phyloP scores from a whole-genome alignment of 495 filamentous ascomycete species.

The Penicillium cosmopolitanum region DNA sequence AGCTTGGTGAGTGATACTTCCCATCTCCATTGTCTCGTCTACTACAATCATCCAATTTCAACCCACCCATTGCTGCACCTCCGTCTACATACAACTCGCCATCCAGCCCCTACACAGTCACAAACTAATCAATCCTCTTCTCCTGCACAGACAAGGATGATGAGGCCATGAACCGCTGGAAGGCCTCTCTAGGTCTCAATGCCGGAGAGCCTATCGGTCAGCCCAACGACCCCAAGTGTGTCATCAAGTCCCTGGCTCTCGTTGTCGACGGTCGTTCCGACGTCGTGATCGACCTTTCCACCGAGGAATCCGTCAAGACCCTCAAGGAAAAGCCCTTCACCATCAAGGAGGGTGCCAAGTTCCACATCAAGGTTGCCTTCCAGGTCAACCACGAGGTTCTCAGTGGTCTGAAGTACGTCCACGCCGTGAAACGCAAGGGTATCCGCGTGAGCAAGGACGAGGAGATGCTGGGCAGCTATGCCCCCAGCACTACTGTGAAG shows the following conservation, averaged over 20 bases:
- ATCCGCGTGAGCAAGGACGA: slow-evolving; percentile 84
- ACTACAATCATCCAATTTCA: neutral
- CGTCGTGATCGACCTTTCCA: slow-evolving; percentile 80
- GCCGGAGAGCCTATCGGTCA: slow-evolving; percentile 65
- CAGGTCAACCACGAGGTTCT: slow-evolving; percentile 95
- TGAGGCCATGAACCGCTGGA: slow-evolving; percentile 95
- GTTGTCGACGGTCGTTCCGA: slow-evolving; percentile 76
- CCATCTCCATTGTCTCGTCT: neutral
- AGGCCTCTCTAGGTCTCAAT: slow-evolving; percentile 86
- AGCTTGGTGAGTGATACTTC: slow-evolving; percentile 72
- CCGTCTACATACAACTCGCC: neutral
- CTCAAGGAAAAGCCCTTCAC: slow-evolving; percentile 90
- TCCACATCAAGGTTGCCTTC: slow-evolving; percentile 91
- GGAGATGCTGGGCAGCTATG: slow-evolving; percentile 97
- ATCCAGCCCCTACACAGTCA: neutral
- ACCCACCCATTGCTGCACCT: neutral
- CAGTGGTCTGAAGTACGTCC: slow-evolving; percentile 91
- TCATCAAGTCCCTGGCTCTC: slow-evolving; percentile 88
- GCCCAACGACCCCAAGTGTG: slow-evolving; percentile 78
- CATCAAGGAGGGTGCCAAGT: slow-evolving; percentile 92
- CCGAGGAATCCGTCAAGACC: slow-evolving; percentile 62
- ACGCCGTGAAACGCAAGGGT: slow-evolving; percentile 85
- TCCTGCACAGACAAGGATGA: slow-evolving; percentile 63
- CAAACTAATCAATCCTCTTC: slow-evolving; percentile 10
- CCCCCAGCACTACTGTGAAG: slow-evolving; percentile 83